These are phyloP conservation scores for Candida nanaspora DNA, from an alignment of 805 yeast species.

Conservation along the genomic window DNA sequence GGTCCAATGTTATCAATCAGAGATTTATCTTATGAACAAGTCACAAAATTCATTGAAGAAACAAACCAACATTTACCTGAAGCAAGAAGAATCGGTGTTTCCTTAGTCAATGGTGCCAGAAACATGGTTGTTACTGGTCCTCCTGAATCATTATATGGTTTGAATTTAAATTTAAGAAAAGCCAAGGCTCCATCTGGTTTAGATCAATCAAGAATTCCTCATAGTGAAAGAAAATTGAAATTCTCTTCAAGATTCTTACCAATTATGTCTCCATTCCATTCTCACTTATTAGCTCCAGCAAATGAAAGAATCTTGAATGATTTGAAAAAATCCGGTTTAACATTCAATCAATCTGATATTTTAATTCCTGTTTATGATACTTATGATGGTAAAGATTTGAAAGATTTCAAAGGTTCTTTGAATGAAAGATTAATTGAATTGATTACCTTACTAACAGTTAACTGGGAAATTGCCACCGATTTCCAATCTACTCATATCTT, in stretches of 20 bases:
- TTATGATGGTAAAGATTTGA: slow-evolving; percentile 73
- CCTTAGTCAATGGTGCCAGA: slow-evolving; percentile 92
- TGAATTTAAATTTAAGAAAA: slow-evolving; percentile 85
- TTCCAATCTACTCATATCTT: slow-evolving; percentile 81
- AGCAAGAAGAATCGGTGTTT: slow-evolving; percentile 84
- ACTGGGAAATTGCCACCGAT: slow-evolving; percentile 89
- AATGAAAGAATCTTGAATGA: slow-evolving; percentile 61
- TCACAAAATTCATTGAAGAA: slow-evolving; percentile 68
- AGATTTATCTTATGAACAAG: slow-evolving; percentile 76
- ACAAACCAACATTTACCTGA: slow-evolving; percentile 91
- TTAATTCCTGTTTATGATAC: slow-evolving; percentile 90
- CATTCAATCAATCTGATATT: slow-evolving; percentile 47
- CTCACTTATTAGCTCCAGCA: slow-evolving; percentile 73
- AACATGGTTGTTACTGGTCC: slow-evolving; percentile 96
- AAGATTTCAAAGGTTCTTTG: slow-evolving; percentile 45
- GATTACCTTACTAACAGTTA: slow-evolving; percentile 82
- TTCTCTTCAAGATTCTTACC: slow-evolving; percentile 93
- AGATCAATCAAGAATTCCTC: slow-evolving; percentile 93
- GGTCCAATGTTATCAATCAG: slow-evolving; percentile 96
- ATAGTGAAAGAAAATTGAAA: slow-evolving; percentile 87
- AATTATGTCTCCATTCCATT: slow-evolving; percentile 95
- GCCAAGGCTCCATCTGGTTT: slow-evolving; percentile 91
- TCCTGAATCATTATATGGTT: slow-evolving; percentile 95
- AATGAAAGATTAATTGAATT: slow-evolving; percentile 68
- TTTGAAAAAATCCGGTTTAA: slow-evolving; percentile 49